phyloP scores from a whole-genome alignment of 2,329 filamentous ascomycete genomes.

The Penicillium psychrosexuale region DNA sequence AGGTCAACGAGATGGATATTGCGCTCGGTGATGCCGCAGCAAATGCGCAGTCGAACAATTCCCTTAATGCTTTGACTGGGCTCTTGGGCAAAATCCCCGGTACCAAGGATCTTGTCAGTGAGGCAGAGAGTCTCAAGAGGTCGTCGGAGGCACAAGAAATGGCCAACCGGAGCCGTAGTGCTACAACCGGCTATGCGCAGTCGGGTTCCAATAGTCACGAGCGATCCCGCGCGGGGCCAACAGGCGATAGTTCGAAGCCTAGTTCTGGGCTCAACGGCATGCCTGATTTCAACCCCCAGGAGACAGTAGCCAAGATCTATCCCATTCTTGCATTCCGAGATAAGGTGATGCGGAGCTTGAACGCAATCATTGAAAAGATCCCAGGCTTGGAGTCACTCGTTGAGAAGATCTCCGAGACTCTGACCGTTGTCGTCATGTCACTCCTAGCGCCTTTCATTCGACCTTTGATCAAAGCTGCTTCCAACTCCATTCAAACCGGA shows the following conservation, averaged over 20 bases:
- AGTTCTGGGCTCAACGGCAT: slow-evolving; percentile 66
- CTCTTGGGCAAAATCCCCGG: slow-evolving; percentile 73
- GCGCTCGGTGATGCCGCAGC: slow-evolving; percentile 68
- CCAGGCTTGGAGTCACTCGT: slow-evolving; percentile 86
- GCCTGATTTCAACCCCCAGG: slow-evolving; percentile 74
- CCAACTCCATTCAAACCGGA: slow-evolving; percentile 78
- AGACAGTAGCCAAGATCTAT: slow-evolving; percentile 79
- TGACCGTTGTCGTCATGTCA: slow-evolving; percentile 88
- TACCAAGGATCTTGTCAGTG: slow-evolving; percentile 63
- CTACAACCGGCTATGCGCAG: slow-evolving; percentile 28
- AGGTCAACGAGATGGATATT: slow-evolving; percentile 75
- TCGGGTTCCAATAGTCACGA: slow-evolving; percentile 18
- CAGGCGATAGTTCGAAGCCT: slow-evolving; percentile 34
- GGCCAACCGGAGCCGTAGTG: slow-evolving; percentile 48
- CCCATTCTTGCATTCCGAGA: slow-evolving; percentile 93
- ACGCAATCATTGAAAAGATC: slow-evolving; percentile 79
- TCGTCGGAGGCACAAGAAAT: slow-evolving; percentile 63
- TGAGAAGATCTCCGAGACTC: slow-evolving; percentile 87
- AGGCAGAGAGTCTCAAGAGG: slow-evolving; percentile 62
- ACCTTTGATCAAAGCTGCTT: slow-evolving; percentile 84
- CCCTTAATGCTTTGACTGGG: slow-evolving; percentile 63
- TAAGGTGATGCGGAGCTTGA: slow-evolving; percentile 85
- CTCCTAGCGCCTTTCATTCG: slow-evolving; percentile 87
- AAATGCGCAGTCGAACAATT: slow-evolving; percentile 40
- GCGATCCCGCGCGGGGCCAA: slow-evolving; percentile 35